Conservation (phyloP, 2,329 filamentous ascomycete species). For the Trichocomaceae sp. region DNA sequence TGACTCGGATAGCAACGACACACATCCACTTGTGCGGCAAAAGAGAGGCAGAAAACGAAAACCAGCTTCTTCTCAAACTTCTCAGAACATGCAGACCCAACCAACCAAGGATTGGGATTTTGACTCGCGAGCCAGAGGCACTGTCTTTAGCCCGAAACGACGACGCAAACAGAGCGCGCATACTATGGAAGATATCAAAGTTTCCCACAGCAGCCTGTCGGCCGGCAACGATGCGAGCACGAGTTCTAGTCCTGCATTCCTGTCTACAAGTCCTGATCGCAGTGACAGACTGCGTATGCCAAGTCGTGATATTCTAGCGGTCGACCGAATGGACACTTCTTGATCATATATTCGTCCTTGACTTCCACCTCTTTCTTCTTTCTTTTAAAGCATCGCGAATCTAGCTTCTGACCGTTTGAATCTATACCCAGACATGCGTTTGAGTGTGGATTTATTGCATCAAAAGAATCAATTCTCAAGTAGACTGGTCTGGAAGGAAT, state of each 20-base stretch:
- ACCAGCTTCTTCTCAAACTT: slow-evolving; percentile 12
- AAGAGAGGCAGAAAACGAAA: slow-evolving; percentile 33
- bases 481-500: neutral
- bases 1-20: slow-evolving; percentile 21
- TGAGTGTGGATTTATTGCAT: neutral
- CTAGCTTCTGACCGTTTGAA: neutral
- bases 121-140: neutral
- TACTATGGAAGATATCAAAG: slow-evolving; percentile 14
- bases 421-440: neutral
- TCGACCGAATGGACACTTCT: slow-evolving; percentile 32
- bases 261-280: slow-evolving; percentile 19
- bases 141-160: slow-evolving; percentile 21
- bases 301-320: slow-evolving; percentile 12
- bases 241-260: slow-evolving; percentile 18
- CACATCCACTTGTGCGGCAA: slow-evolving; percentile 3
- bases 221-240: slow-evolving; percentile 17
- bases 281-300: slow-evolving; percentile 5
- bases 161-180: slow-evolving; percentile 21
- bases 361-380: neutral
- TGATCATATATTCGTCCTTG: slow-evolving; percentile 15
- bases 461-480: neutral
- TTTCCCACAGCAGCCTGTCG: slow-evolving; percentile 11
- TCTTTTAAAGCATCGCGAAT: neutral
- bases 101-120: slow-evolving; percentile 1
- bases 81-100: neutral